Evolutionary conservation across 352 stramenopile genomes (phyloP), one percentile per base, ranked within the genome.

Genomic region (Globisporangium rhizosaccharum): DNA sequence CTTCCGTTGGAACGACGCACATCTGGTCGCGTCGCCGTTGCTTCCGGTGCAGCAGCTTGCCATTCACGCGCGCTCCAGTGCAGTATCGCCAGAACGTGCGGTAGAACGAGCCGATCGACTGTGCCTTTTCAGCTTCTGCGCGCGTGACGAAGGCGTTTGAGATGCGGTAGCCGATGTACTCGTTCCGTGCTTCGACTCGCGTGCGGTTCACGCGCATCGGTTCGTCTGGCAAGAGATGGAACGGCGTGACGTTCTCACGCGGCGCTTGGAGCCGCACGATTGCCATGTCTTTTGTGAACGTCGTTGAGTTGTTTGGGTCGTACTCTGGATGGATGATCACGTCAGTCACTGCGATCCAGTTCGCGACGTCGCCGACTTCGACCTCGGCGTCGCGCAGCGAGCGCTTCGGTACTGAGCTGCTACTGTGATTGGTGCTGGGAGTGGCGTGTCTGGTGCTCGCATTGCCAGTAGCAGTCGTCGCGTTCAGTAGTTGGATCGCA

Each of bases 21-120:
- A 70, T 56, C 49, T 71, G 57, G 26, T 65, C 57, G 7, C 17
- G 9, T 14, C 36, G 49, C 37, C 2, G 11, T 4, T n/a, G 18
- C 28, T 37, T 59, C 8, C 4, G 14, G 1, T 18, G 15, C 12
- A 61, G 20, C 33, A 5, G 33, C 37, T 37, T 28, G 20, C 45
- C 47, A 14, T 53, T 62, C 59, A 41, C 53, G 14, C 2, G 15
- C 30, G 20, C 33, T 23, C 51, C n/a, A 10, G 53, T 51, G 9
- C 68, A 75, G 15, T 62, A 66, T 26, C 44, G 42, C 68, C 68
- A 75, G 2, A 30, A 36, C 3, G 71, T 58, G 23, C 59, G 63
- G 9, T 54, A 26, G 49, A 72, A 72, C 5, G 46, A 25, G 0
- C 65, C 62, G 15, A 58, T 51, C 1, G 6, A 3, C 8, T 49